Conservation (phyloP, 805 yeast species). For the Yarrowia alimentaria region DNA sequence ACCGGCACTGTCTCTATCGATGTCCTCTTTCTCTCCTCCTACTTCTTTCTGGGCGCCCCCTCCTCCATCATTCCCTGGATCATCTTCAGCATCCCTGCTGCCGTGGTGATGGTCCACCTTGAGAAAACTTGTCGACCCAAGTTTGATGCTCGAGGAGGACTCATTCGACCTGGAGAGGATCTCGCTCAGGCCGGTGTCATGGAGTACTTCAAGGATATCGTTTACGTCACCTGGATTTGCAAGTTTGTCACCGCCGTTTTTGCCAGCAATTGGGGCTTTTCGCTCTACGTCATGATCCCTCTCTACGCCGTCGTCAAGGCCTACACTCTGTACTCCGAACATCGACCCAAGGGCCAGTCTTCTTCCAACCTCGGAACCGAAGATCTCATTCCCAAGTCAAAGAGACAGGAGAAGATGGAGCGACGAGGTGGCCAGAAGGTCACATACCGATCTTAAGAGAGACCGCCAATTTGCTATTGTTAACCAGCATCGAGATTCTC, state of each 20-base stretch:
- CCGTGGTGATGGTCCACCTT: conserved; percentile 49
- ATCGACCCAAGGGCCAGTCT: conserved; percentile 1
- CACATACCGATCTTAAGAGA: conserved; percentile 27
- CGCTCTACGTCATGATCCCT: conserved; percentile 49
- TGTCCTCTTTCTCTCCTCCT: conserved; percentile 42
- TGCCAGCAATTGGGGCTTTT: conserved; percentile 64
- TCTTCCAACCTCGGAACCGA: background rate
- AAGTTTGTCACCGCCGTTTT: conserved; percentile 52
- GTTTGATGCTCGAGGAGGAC: conserved; percentile 47
- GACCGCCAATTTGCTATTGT: too few species aligned
- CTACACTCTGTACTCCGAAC: conserved; percentile 33
- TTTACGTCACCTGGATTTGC: conserved; percentile 62
- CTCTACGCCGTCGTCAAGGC: conserved; percentile 51
- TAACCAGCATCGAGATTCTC: too few species aligned
- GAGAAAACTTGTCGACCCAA: conserved; percentile 63
- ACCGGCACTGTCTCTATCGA: conserved; percentile 44
- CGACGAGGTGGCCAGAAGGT: conserved; percentile 33
- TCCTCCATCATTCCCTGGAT: conserved; percentile 46
- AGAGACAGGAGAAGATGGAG: conserved; percentile 46
- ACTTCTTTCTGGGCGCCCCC: conserved; percentile 49
- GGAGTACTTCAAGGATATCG: conserved; percentile 68
- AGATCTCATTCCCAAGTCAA: conserved; percentile 33
- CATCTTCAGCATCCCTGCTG: conserved; percentile 45
- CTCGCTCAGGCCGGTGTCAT: conserved; percentile 61
- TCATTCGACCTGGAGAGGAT: conserved; percentile 59